These are phyloP conservation scores for Hypomontagnella monticulosa DNA, from an alignment of 495 filamentous ascomycete species.

Conservation along the genomic window DNA sequence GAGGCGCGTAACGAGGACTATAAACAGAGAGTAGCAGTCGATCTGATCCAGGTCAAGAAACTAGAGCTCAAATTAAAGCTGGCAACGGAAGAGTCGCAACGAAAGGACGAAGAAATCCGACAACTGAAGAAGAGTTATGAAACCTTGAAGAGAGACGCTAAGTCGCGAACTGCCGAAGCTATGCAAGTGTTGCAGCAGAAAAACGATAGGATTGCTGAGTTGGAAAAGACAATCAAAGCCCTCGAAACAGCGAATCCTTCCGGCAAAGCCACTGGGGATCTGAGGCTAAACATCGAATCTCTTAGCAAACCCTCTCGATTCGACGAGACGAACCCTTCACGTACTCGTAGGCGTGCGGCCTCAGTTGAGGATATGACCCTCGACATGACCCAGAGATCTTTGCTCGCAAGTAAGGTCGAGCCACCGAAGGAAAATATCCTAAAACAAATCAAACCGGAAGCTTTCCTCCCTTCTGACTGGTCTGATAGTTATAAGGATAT, in stretches of 20 bases:
- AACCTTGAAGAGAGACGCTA: slow-evolving; percentile 69
- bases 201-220: slow-evolving; percentile 68
- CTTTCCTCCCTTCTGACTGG: slow-evolving; percentile 27
- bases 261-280: slow-evolving; percentile 32
- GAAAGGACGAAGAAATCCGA: slow-evolving; percentile 62
- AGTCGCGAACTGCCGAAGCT: slow-evolving; percentile 61
- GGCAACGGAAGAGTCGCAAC: slow-evolving; percentile 52
- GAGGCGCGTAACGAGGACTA: slow-evolving; percentile 61
- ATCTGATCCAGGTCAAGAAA: slow-evolving; percentile 51
- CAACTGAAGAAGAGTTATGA: slow-evolving; percentile 62
- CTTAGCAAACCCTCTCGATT: slow-evolving; percentile 39
- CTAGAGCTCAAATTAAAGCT: slow-evolving; percentile 55
- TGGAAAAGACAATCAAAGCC: slow-evolving; percentile 44
- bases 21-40: slow-evolving; percentile 50
- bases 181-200: slow-evolving; percentile 69
- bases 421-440: neutral
- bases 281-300: slow-evolving; percentile 40
- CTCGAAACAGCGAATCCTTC: slow-evolving; percentile 28
- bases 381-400: slow-evolving; percentile 35
- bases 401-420: slow-evolving; percentile 23
- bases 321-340: slow-evolving; percentile 20
- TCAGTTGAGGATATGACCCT: slow-evolving; percentile 41
- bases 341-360: slow-evolving; percentile 25
- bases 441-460: neutral
- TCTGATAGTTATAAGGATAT: slow-evolving; percentile 33